These are phyloP conservation scores for Beauveria sp. DNA, from an alignment of 2,329 filamentous ascomycete species.

Conservation along the genomic window DNA sequence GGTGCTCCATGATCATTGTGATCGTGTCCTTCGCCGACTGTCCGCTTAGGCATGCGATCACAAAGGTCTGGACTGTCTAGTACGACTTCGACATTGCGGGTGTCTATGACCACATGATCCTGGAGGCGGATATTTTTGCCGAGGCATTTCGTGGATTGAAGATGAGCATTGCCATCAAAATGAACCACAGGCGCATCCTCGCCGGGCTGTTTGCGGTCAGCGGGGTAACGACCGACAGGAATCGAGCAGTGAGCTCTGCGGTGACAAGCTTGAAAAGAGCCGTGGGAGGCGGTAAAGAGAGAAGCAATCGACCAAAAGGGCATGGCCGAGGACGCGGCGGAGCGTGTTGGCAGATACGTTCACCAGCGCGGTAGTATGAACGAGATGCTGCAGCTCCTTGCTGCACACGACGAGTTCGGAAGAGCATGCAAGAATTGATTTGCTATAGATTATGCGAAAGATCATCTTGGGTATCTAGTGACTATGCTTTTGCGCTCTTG, in stretches of 20 bases:
- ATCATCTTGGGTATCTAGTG: background rate
- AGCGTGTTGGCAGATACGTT: no score
- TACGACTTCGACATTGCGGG: constrained; percentile 60
- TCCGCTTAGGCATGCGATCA: background rate
- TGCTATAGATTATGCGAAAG: no score
- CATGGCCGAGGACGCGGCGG: no score
- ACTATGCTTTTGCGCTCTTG: background rate
- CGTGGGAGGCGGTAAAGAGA: no score
- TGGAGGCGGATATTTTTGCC: constrained; percentile 80
- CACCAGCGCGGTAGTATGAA: constrained; percentile 48
- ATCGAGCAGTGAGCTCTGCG: no score
- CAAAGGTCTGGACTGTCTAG: constrained; percentile 40
- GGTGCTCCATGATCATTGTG: no score
- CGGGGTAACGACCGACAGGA: no score
- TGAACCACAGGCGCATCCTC: constrained; percentile 77
- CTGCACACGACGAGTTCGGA: constrained; percentile 42
- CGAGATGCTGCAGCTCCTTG: constrained; percentile 64
- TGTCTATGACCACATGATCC: constrained; percentile 21
- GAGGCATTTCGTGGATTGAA: constrained; percentile 79
- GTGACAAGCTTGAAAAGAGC: no score
- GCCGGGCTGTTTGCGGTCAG: constrained; percentile 61
- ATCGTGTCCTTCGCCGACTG: background rate
- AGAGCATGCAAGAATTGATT: no score
- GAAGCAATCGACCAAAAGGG: no score
- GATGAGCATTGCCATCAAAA: constrained; percentile 62